A percentile compares a stretch with the other conserved stretches of the same genome.
These are phyloP conservation scores for Polytrichum formosum DNA, from an alignment of 225 moss, liverwort and hornwort species.

Conservation along the genomic window DNA sequence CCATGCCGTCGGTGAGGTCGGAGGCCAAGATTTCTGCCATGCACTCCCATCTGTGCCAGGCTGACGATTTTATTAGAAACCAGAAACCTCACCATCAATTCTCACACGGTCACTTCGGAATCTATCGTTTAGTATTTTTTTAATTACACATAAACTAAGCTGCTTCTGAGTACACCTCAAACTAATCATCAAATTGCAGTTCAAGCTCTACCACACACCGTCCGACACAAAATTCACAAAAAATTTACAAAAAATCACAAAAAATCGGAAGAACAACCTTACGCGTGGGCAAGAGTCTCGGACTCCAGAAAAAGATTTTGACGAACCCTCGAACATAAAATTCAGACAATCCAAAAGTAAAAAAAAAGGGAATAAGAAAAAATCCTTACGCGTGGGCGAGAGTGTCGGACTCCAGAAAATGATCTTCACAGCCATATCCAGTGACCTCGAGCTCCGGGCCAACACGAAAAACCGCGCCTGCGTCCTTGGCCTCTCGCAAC, in stretches of 20 bases:
- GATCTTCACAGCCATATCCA: conserved; percentile 96
- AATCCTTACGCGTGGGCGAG: conserved; percentile 60
- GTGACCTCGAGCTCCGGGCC: conserved; percentile 93
- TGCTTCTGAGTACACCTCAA: too few relatives aligned
- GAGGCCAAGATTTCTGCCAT: conserved; percentile 82
- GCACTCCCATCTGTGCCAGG: conserved; percentile 71
- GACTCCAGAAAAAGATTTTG: conserved; percentile 73
- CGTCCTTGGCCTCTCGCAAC: conserved; percentile 67
- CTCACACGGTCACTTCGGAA: background rate
- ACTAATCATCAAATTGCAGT: too few relatives aligned
- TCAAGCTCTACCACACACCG: too few relatives aligned
- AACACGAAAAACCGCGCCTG: conserved; percentile 71
- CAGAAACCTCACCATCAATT: background rate
- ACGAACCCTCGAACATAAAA: too few relatives aligned
- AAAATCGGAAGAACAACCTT: background rate
- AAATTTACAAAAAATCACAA: too few relatives aligned
- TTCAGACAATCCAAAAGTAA: too few relatives aligned
- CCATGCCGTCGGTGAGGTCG: conserved; percentile 73
- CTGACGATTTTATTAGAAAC: background rate
- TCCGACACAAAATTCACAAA: too few relatives aligned
- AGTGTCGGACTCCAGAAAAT: conserved; percentile 86
- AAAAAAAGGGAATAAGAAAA: background rate
- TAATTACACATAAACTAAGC: too few relatives aligned
- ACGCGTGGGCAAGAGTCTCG: conserved; percentile 83
- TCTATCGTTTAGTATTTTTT: background rate